Evolutionary conservation across 1,284 basidiomycete species (phyloP).

Genomic region (Puccinia horiana): DNA sequence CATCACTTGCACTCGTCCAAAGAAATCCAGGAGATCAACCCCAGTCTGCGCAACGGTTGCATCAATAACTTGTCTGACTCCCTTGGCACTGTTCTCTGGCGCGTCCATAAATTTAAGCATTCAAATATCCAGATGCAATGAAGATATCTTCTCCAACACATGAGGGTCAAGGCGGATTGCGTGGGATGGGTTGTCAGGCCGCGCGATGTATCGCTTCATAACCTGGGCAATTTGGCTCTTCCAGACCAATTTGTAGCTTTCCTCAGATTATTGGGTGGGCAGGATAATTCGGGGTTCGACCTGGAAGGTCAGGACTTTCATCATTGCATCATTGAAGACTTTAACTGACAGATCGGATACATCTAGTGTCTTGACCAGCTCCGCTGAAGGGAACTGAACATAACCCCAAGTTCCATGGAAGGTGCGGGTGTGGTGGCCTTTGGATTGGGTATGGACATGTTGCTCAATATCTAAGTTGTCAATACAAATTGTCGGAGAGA

Average conservation of each 20-base stretch:
- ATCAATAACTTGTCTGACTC: not conserved
- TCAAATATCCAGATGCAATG: not conserved
- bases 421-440: too few relatives aligned
- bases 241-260: not conserved
- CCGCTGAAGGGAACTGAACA: not conserved
- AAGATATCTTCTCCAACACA: not conserved
- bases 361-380: not conserved
- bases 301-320: not conserved
- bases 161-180: not conserved
- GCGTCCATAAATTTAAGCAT: conserved; percentile 21
- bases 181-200: not conserved
- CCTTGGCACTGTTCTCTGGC: conserved; percentile 7
- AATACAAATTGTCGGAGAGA: not conserved
- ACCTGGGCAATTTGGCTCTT: conserved; percentile 9
- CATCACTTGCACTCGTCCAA: not conserved
- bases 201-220: not conserved
- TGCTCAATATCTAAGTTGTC: not conserved
- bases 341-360: not conserved
- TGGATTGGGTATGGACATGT: not conserved
- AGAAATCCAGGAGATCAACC: not conserved
- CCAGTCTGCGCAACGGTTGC: not conserved
- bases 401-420: conserved; percentile 20
- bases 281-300: not conserved
- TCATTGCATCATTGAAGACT: not conserved
- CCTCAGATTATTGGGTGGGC: not conserved